Evolutionary conservation across 208 protist species (phyloP).

Genomic region (Giardia duodenalis): DNA sequence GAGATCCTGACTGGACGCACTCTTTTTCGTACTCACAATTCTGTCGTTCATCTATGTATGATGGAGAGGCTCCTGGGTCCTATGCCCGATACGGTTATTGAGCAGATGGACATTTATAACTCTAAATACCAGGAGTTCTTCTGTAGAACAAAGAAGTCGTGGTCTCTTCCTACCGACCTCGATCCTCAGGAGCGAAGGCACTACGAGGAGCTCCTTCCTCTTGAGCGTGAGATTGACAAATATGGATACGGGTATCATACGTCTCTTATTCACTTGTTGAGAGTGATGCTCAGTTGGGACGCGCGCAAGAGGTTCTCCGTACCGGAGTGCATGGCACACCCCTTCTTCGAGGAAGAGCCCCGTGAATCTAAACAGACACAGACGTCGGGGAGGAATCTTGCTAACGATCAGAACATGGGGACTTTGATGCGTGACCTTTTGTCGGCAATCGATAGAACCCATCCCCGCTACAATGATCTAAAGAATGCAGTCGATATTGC

Average conservation of each 20-base stretch:
- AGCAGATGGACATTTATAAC: background rate
- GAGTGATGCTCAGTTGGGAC: conserved; percentile 20
- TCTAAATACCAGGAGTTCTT: background rate
- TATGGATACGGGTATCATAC: background rate
- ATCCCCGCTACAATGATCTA: background rate
- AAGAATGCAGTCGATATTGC: background rate
- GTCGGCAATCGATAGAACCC: background rate
- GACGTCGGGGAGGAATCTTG: background rate
- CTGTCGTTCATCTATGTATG: background rate
- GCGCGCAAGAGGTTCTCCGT: background rate
- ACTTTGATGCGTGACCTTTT: background rate
- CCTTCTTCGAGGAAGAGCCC: background rate
- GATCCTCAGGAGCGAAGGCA: background rate
- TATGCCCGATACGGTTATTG: background rate
- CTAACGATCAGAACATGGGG: background rate
- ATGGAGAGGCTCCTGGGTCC: conserved; percentile 21
- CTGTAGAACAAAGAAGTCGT: background rate
- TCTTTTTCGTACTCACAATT: conserved; percentile 3
- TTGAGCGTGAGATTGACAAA: background rate
- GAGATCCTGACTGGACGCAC: background rate
- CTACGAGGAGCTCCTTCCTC: background rate
- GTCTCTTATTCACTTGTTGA: background rate
- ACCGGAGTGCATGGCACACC: background rate
- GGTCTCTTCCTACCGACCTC: background rate
- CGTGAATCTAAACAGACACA: conserved; percentile 11